These are phyloP conservation scores for Cinnamomum chago DNA, from an alignment of 164 flowering plant genomes.

Conservation along the genomic window DNA sequence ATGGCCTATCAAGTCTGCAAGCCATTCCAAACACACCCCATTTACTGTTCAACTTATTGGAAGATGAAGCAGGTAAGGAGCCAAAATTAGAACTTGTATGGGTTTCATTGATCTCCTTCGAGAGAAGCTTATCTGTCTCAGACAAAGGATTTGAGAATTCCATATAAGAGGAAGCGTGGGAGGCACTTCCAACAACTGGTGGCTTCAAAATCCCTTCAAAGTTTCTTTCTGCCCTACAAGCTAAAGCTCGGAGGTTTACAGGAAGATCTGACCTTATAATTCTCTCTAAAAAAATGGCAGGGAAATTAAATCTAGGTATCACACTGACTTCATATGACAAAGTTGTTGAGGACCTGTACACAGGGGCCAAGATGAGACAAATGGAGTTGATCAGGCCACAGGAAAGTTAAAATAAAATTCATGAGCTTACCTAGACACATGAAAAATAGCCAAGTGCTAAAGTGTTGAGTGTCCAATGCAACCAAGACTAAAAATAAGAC, in stretches of 20 bases:
- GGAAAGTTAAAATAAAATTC: not conserved
- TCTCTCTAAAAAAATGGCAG: conserved; percentile 91
- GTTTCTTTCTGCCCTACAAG: conserved; percentile 61
- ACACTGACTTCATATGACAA: conserved; percentile 87
- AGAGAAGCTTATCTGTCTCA: conserved; percentile 19
- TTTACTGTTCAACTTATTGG: conserved; percentile 45
- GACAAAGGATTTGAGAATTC: conserved; percentile 23
- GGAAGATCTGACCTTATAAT: conserved; percentile 95
- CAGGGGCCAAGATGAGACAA: not conserved
- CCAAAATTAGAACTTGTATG: conserved; percentile 32
- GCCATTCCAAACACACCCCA: conserved; percentile 83
- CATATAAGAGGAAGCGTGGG: conserved; percentile 13
- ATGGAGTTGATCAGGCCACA: not conserved
- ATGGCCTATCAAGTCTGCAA: conserved; percentile 72
- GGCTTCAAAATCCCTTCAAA: conserved; percentile 32
- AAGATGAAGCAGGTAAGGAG: conserved; percentile 28
- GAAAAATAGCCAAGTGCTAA: not conserved
- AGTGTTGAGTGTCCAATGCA: not conserved
- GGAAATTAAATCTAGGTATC: conserved; percentile 83
- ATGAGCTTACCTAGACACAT: too few relatives aligned
- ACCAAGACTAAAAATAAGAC: too few relatives aligned
- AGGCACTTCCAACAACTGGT: conserved; percentile 19
- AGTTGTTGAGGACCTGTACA: conserved; percentile 44
- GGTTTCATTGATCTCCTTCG: conserved; percentile 33
- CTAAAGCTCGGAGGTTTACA: conserved; percentile 85